Evolutionary conservation across 108 stramenopile genomes (phyloP).

Genomic region (Fragilariopsis cylindrus): DNA sequence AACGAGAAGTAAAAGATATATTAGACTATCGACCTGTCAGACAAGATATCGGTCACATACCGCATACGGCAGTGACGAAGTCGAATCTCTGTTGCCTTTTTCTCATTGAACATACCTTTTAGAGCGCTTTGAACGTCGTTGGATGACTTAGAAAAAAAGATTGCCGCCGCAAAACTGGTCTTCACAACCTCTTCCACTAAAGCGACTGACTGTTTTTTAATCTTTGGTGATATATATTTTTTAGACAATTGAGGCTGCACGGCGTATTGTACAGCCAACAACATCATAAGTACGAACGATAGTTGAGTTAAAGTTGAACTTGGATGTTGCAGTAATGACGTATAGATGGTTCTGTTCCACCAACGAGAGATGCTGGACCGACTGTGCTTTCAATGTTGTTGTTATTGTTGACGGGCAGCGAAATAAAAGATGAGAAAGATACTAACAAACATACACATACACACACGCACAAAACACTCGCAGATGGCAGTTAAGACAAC

Average conservation of each 20-base stretch:
- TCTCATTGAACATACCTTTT: constrained; percentile 31
- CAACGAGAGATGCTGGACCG: constrained; percentile 26
- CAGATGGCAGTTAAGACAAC: too few species aligned
- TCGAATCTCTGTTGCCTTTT: neutral
- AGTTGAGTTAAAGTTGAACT: constrained; percentile 41
- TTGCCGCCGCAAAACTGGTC: constrained; percentile 48
- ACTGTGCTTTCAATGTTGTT: constrained; percentile 3
- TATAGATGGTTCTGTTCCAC: constrained; percentile 34
- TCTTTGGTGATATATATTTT: constrained; percentile 54
- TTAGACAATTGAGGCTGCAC: constrained; percentile 77
- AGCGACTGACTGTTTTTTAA: constrained; percentile 61
- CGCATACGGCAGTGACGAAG: neutral
- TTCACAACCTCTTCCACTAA: constrained; percentile 70
- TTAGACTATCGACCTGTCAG: neutral
- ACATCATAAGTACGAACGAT: constrained; percentile 58
- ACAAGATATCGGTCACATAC: too few species aligned
- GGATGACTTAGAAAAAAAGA: constrained; percentile 30
- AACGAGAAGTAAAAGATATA: neutral
- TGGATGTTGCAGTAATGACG: constrained; percentile 26
- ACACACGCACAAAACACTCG: too few species aligned
- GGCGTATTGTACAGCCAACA: constrained; percentile 85
- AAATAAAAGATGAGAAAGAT: neutral
- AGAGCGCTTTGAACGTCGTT: constrained; percentile 27
- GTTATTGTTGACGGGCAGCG: neutral
- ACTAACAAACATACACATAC: neutral